These are phyloP conservation scores for Hypoxylon fuscum DNA, from an alignment of 495 filamentous ascomycete genomes.

Conservation along the genomic window DNA sequence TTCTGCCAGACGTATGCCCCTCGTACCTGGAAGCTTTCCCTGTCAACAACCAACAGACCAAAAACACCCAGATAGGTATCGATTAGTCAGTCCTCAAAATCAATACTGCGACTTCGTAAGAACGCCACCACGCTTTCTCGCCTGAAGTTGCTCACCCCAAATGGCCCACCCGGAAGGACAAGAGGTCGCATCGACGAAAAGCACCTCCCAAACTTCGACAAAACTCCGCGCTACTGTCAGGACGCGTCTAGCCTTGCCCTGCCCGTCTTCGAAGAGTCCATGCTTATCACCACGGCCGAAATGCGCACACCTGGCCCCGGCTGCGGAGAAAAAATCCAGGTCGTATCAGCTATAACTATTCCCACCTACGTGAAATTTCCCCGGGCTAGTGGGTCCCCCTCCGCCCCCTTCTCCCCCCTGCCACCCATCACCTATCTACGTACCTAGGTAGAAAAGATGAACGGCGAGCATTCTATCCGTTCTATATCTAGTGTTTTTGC, in stretches of 20 bases:
- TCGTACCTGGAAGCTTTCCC: too few relatives aligned
- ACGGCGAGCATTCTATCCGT: not conserved
- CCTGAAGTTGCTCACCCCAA: not conserved
- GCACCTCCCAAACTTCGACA: constrained; percentile 30
- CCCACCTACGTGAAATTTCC: constrained; percentile 3
- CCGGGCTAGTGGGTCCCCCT: not conserved
- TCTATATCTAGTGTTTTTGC: not conserved
- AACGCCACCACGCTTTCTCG: not conserved
- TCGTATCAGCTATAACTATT: not conserved
- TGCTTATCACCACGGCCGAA: too few relatives aligned
- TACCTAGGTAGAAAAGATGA: not conserved
- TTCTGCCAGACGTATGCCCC: too few relatives aligned
- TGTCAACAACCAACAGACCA: too few relatives aligned
- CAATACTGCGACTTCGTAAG: not conserved
- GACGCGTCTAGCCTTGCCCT: not conserved
- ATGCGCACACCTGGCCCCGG: not conserved
- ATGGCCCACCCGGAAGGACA: constrained; percentile 18
- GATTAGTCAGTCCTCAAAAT: not conserved
- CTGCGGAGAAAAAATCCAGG: not conserved
- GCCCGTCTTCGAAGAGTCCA: too few relatives aligned
- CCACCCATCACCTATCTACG: too few relatives aligned
- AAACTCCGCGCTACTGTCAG: constrained; percentile 23
- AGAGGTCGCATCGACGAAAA: constrained; percentile 35
- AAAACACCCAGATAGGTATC: not conserved
- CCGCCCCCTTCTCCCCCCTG: too few relatives aligned